A percentile compares a stretch with the other conserved stretches of the same genome.
Evolutionary conservation across 352 stramenopile species (phyloP).

Genomic region (Nothophytophthora sp.): DNA sequence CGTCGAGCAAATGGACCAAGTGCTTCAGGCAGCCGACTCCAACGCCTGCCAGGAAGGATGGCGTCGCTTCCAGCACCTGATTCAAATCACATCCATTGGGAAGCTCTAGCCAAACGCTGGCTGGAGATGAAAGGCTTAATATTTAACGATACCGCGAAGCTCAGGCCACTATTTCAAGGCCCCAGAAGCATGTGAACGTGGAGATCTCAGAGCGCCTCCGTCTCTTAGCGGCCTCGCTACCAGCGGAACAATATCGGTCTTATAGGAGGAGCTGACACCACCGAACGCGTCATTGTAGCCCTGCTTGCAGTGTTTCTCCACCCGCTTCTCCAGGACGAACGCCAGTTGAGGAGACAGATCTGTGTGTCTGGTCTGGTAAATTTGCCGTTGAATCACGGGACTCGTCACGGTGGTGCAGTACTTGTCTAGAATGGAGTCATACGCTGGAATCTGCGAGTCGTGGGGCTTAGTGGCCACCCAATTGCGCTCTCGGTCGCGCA

Average conservation of each 20-base stretch:
- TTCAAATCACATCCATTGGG: slow-evolving; percentile 34
- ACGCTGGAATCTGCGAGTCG: slow-evolving; percentile 56
- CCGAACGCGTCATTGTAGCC: slow-evolving; percentile 37
- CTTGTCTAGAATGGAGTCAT: slow-evolving; percentile 83
- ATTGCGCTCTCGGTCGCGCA: slow-evolving; percentile 46
- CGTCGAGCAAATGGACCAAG: slow-evolving; percentile 48
- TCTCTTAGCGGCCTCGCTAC: too few relatives aligned
- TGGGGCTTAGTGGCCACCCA: slow-evolving; percentile 52
- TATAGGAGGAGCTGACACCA: slow-evolving; percentile 44
- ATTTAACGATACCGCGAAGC: too few relatives aligned
- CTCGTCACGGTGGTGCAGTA: slow-evolving; percentile 79
- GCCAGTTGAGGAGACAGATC: slow-evolving; percentile 75
- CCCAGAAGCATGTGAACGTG: background rate
- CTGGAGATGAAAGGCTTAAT: background rate
- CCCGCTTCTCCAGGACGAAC: slow-evolving; percentile 70
- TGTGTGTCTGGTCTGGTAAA: slow-evolving; percentile 58
- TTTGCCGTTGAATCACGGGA: slow-evolving; percentile 70
- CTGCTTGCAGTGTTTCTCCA: slow-evolving; percentile 53
- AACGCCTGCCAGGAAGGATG: slow-evolving; percentile 15
- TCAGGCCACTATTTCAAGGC: background rate
- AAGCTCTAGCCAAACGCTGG: background rate
- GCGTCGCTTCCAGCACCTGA: slow-evolving; percentile 40
- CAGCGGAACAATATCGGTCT: slow-evolving; percentile 30
- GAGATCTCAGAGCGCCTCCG: background rate
- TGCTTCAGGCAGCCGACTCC: slow-evolving; percentile 3